These are phyloP conservation scores for bread wheat (Triticum aestivum) DNA, from an alignment of 176 grass and related monocot species.

Conservation along the genomic window DNA sequence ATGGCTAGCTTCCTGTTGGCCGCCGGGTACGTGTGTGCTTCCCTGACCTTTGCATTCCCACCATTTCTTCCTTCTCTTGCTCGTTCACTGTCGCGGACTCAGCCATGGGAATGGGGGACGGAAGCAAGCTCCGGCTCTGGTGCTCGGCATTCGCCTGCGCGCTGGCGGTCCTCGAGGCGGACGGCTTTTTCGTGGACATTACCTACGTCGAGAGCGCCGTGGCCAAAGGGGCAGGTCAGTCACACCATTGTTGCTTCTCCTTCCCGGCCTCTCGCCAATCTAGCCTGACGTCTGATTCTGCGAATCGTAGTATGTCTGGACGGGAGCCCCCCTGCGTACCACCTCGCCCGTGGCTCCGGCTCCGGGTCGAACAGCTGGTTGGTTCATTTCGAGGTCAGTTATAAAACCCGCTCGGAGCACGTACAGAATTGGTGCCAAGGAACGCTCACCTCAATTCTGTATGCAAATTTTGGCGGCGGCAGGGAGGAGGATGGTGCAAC, in stretches of 20 bases:
- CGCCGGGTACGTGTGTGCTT: not conserved
- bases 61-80: not conserved
- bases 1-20: not conserved
- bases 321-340: constrained; percentile 84
- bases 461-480: not conserved
- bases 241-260: not conserved
- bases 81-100: no score
- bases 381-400: constrained; percentile 69
- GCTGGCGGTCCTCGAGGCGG: constrained; percentile 25
- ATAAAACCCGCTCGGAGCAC: no score
- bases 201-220: constrained; percentile 55
- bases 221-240: constrained; percentile 75
- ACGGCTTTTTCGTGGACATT: constrained; percentile 54
- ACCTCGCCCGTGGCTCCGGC: constrained; percentile 66
- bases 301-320: constrained; percentile 68
- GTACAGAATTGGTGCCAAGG: no score
- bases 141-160: constrained; percentile 31
- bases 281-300: not conserved
- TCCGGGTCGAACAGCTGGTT: constrained; percentile 77
- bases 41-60: not conserved
- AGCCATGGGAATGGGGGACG: constrained; percentile 24
- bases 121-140: not conserved
- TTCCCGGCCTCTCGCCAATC: not conserved
- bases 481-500: constrained; percentile 98
- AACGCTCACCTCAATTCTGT: not conserved